phyloP scores from a whole-genome alignment of 768 basidiomycete genomes.

The Chiua virens region DNA sequence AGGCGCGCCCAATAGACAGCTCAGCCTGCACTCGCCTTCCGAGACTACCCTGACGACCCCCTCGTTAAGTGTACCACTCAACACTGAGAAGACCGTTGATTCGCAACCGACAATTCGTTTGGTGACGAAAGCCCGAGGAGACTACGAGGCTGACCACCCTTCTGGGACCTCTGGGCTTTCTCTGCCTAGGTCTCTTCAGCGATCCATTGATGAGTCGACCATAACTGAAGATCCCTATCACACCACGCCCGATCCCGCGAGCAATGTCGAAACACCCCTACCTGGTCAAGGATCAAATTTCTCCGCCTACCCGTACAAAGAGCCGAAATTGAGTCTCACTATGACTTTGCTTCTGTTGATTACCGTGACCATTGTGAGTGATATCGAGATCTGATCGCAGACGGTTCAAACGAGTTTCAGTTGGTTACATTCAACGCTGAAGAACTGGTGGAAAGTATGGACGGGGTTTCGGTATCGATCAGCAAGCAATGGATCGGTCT shows the following conservation, averaged over 20 bases:
- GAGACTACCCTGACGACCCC: slow-evolving; percentile 25
- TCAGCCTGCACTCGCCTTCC: slow-evolving; percentile 23
- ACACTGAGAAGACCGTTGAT: slow-evolving; percentile 8
- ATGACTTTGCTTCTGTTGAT: slow-evolving; percentile 56
- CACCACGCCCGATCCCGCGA: slow-evolving; percentile 11
- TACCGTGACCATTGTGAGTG: slow-evolving; percentile 61
- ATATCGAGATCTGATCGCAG: not conserved
- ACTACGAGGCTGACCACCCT: not conserved
- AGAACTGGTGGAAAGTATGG: slow-evolving; percentile 81
- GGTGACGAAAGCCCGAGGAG: slow-evolving; percentile 14
- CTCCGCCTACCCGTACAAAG: slow-evolving; percentile 33
- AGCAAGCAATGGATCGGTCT: slow-evolving; percentile 89
- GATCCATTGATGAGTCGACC: slow-evolving; percentile 15
- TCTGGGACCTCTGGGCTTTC: slow-evolving; percentile 6
- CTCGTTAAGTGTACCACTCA: not conserved
- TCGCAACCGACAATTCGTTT: slow-evolving; percentile 25
- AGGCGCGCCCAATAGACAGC: slow-evolving; percentile 7
- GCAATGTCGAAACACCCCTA: slow-evolving; percentile 12
- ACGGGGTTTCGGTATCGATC: slow-evolving; percentile 67
- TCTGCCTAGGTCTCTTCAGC: slow-evolving; percentile 9
- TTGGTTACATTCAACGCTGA: slow-evolving; percentile 64
- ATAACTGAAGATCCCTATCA: not conserved
- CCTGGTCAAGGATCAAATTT: slow-evolving; percentile 16
- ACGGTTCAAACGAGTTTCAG: slow-evolving; percentile 24
- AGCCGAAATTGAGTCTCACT: slow-evolving; percentile 58